A percentile compares a stretch with the other conserved stretches of the same genome.
Conservation (phyloP, 257 asterid species). For the Anisodus acutangulus region DNA sequence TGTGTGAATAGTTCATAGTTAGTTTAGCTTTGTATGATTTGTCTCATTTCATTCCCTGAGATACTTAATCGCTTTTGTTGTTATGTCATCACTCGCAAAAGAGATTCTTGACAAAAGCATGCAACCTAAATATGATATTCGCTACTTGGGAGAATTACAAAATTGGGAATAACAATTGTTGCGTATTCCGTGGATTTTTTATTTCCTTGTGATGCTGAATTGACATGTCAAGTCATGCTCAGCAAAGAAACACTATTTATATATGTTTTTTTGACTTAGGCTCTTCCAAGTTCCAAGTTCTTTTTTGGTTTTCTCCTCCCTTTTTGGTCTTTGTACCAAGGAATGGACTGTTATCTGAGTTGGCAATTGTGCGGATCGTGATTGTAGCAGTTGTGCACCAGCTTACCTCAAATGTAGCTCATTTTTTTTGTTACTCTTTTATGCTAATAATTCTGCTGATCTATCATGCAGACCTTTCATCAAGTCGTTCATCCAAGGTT, state of each 20-base stretch:
- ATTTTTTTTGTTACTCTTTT: slow-evolving; percentile 7
- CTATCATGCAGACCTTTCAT: slow-evolving; percentile 63
- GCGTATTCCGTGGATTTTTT: not conserved
- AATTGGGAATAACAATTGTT: no score
- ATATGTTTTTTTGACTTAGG: not conserved
- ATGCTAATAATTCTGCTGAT: slow-evolving; percentile 19
- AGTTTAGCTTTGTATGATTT: not conserved
- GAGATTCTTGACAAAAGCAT: slow-evolving; percentile 9
- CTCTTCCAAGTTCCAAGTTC: not conserved
- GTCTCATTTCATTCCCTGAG: slow-evolving; percentile 11
- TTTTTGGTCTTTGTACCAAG: not conserved
- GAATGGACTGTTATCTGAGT: not conserved
- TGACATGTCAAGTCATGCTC: not conserved
- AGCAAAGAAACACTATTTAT: not conserved
- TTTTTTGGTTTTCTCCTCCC: not conserved
- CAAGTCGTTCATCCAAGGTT: slow-evolving; percentile 92
- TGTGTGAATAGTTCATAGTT: not conserved
- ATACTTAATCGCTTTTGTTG: not conserved
- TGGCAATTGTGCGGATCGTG: not conserved
- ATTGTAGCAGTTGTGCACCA: not conserved
- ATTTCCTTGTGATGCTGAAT: not conserved
- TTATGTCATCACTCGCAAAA: slow-evolving; percentile 13
- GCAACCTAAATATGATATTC: not conserved
- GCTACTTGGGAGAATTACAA: not conserved
- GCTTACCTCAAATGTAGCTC: not conserved